phyloP scores from a whole-genome alignment of 2,329 filamentous ascomycete species.

The Aspergillus neotritici region DNA sequence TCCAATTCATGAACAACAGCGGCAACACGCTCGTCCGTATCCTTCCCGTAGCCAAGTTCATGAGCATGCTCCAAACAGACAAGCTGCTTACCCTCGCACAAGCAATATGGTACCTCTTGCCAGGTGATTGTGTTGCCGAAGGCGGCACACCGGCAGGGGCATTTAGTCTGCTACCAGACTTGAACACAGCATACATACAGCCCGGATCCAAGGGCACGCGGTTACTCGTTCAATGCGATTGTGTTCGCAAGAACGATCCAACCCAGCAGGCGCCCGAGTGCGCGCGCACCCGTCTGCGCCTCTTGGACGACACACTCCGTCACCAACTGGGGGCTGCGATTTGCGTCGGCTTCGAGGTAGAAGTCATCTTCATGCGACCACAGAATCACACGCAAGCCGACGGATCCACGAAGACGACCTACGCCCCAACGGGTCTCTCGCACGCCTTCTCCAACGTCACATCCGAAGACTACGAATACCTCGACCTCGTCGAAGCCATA shows the following conservation, averaged over 20 bases:
- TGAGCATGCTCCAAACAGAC: no score
- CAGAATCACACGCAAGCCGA: constrained; percentile 28
- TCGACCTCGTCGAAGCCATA: constrained; percentile 28
- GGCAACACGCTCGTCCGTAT: no score
- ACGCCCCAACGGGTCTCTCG: constrained; percentile 35
- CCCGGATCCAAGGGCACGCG: constrained; percentile 7
- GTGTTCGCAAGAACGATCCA: not conserved
- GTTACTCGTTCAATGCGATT: constrained; percentile 5
- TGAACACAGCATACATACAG: constrained; percentile 6
- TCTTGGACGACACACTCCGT: not conserved
- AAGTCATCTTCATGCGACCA: constrained; percentile 60
- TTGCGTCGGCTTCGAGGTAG: constrained; percentile 68
- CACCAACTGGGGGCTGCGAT: not conserved
- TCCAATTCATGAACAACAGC: no score
- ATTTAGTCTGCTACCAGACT: constrained; percentile 6
- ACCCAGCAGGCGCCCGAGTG: not conserved
- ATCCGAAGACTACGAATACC: constrained; percentile 50
- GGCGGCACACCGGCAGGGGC: constrained; percentile 2
- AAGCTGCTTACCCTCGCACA: no score
- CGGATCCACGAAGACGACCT: constrained; percentile 42
- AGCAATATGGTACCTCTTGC: constrained; percentile 1
- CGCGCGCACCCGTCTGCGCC: constrained; percentile 1
- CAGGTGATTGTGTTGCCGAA: constrained; percentile 4
- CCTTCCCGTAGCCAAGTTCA: no score
- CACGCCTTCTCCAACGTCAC: constrained; percentile 57